A percentile compares a stretch with the other conserved stretches of the same genome.
Evolutionary conservation across 257 asterid species (phyloP).

Genomic region (Cordia subcordata): DNA sequence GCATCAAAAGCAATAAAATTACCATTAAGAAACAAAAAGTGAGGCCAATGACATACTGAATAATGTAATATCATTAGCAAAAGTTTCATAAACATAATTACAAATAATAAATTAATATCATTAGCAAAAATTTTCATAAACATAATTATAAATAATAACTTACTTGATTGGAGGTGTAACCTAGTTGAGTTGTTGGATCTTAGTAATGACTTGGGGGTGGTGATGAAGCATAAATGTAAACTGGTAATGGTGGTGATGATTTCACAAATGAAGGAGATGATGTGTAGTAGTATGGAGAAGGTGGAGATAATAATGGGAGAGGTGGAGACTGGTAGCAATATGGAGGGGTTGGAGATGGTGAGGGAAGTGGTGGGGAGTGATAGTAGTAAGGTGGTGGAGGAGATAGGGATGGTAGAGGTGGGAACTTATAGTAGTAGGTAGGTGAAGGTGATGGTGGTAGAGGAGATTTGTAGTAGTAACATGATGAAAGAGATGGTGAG

Average conservation of each 20-base stretch:
- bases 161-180: conserved; percentile 7
- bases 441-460: background rate
- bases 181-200: background rate
- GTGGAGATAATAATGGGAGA: conserved; percentile 12
- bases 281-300: conserved; percentile 14
- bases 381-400: conserved; percentile 24
- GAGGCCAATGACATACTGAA: no score
- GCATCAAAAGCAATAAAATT: conserved; percentile 5
- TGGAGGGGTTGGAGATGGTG: conserved; percentile 9
- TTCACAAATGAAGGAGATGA: conserved; percentile 32
- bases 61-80: no score
- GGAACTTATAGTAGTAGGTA: background rate
- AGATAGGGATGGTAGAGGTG: background rate
- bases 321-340: conserved; percentile 16
- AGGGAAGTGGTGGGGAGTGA: conserved; percentile 15
- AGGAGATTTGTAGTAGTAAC: background rate
- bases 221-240: conserved; percentile 17
- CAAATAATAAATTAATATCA: background rate
- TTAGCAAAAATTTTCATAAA: no score
- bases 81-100: no score
- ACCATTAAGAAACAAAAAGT: background rate
- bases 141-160: background rate
- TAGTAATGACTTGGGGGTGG: conserved; percentile 24
- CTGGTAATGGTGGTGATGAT: conserved; percentile 26
- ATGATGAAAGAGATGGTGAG: background rate